A percentile compares a stretch with the other conserved stretches of the same genome.
Conservation (phyloP, 148 eudicot species). For the Camellia sinensis region DNA sequence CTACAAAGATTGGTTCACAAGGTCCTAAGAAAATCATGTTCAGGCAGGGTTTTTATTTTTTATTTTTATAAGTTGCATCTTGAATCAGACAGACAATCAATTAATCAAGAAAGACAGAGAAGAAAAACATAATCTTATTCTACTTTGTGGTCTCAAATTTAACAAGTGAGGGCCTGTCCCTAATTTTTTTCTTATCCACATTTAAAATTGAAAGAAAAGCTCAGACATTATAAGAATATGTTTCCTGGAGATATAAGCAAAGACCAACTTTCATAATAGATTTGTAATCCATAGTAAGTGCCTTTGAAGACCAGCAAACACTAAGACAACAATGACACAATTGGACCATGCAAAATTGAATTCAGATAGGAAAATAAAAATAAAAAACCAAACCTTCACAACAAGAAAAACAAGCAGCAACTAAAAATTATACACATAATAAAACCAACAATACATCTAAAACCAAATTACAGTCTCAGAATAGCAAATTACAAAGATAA, state of each 20-base stretch:
- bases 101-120: not conserved
- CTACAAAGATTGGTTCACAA: not conserved
- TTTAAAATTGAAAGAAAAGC: not conserved
- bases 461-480: not conserved
- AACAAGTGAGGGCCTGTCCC: too few species aligned
- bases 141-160: too few species aligned
- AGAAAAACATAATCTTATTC: not conserved
- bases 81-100: not conserved
- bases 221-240: not conserved
- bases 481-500: not conserved
- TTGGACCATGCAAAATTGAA: not conserved
- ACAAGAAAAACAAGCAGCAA: not conserved
- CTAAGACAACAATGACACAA: not conserved
- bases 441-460: not conserved
- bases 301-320: not conserved
- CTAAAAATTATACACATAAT: not conserved
- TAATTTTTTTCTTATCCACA: too few species aligned
- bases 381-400: not conserved
- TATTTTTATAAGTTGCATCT: not conserved
- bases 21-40: not conserved
- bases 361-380: not conserved
- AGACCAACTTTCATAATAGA: not conserved
- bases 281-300: not conserved
- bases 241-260: not conserved
- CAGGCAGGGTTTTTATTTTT: not conserved